These are phyloP conservation scores for Schwanniomyces occidentalis DNA, from an alignment of 805 yeast genomes.

Conservation along the genomic window DNA sequence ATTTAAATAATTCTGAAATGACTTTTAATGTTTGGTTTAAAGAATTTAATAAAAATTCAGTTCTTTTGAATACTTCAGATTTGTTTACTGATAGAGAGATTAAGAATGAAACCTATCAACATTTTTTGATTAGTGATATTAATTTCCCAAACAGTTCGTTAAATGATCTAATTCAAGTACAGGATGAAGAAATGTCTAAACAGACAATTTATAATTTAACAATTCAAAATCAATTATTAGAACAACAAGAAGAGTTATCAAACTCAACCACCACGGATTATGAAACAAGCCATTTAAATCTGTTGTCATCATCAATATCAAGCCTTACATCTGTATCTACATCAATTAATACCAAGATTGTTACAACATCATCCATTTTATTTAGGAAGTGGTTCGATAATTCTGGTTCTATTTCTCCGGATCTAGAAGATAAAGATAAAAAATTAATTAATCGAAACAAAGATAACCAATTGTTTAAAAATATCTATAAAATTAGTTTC, in stretches of 20 bases:
- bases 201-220: slow-evolving; percentile 27
- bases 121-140: slow-evolving; percentile 3
- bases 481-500: slow-evolving; percentile 33
- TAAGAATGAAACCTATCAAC: slow-evolving; percentile 7
- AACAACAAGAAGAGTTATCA: slow-evolving; percentile 24
- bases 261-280: slow-evolving; percentile 18
- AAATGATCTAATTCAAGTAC: slow-evolving; percentile 20
- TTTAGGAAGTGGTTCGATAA: slow-evolving; percentile 28
- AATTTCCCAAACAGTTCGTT: slow-evolving; percentile 1
- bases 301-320: slow-evolving; percentile 36
- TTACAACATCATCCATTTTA: slow-evolving; percentile 28
- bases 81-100: slow-evolving; percentile 8
- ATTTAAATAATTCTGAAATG: slow-evolving; percentile 15
- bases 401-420: slow-evolving; percentile 10
- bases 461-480: slow-evolving; percentile 11
- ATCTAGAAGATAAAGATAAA: slow-evolving; percentile 6
- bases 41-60: slow-evolving; percentile 33
- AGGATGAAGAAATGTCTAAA: slow-evolving; percentile 32
- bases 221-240: slow-evolving; percentile 20
- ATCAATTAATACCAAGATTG: slow-evolving; percentile 25
- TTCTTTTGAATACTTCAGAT: slow-evolving; percentile 33
- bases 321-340: slow-evolving; percentile 32
- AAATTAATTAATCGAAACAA: slow-evolving; percentile 11
- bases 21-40: slow-evolving; percentile 36
- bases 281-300: slow-evolving; percentile 16